A percentile compares a stretch with the other conserved stretches of the same genome.
phyloP scores from a whole-genome alignment of 345 rosid genomes.

The Streptanthus diversifolius region DNA sequence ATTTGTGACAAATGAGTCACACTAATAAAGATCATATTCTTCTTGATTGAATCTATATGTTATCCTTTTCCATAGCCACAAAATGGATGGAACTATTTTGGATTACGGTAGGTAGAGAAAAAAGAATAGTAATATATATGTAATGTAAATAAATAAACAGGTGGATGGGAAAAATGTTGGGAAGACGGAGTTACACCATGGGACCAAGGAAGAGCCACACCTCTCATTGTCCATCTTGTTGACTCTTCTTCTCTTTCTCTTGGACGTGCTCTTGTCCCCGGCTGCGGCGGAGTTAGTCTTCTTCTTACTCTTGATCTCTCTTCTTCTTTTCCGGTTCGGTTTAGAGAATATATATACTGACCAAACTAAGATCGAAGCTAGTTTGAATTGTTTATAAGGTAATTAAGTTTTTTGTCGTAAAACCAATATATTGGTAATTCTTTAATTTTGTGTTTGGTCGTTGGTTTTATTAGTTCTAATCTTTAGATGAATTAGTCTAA shows the following conservation, averaged over 20 bases:
- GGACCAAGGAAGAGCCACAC: slow-evolving; percentile 40
- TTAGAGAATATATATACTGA: neutral
- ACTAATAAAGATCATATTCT: slow-evolving; percentile 2
- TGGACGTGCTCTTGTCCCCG: slow-evolving; percentile 39
- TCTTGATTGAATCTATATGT: neutral
- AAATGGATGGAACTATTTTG: neutral
- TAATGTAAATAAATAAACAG: slow-evolving; percentile 3
- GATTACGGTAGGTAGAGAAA: neutral
- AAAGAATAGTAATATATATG: neutral
- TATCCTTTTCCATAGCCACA: neutral
- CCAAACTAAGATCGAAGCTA: neutral
- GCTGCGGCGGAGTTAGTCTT: slow-evolving; percentile 37
- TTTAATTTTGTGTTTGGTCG: neutral
- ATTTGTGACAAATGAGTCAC: neutral
- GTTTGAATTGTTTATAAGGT: neutral
- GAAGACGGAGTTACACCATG: slow-evolving; percentile 36
- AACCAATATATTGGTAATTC: neutral
- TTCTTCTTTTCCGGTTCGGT: neutral
- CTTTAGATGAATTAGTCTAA: neutral
- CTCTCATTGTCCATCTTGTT: slow-evolving; percentile 33
- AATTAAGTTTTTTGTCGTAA: too few relatives aligned
- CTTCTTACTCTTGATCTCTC: neutral
- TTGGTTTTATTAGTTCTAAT: neutral
- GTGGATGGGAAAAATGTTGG: slow-evolving; percentile 44
- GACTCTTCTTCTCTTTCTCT: slow-evolving; percentile 30